These are phyloP conservation scores for Ogataea sp. DNA, from an alignment of 805 yeast species.

Conservation along the genomic window DNA sequence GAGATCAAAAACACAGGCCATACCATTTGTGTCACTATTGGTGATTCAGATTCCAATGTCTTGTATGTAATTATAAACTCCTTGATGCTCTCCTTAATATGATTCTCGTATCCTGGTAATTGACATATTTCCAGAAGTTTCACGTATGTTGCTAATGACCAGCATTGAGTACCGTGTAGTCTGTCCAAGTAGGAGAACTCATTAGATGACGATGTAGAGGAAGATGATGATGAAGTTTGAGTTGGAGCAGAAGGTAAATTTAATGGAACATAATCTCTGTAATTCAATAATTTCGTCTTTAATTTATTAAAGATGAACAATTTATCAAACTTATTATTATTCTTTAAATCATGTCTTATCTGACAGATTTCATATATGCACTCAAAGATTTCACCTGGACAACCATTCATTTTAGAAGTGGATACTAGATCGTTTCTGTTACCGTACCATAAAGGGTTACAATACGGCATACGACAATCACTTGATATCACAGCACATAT, in stretches of 20 bases:
- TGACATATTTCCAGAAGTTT: slow-evolving; percentile 19
- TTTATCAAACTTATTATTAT: slow-evolving; percentile 7
- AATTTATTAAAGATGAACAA: slow-evolving; percentile 22
- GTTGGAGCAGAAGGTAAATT: too few relatives aligned
- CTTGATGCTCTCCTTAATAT: slow-evolving; percentile 25
- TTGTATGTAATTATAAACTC: slow-evolving; percentile 43
- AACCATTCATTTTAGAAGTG: slow-evolving; percentile 48
- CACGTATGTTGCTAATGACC: slow-evolving; percentile 35
- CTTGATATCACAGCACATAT: slow-evolving; percentile 48
- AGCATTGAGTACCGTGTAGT: slow-evolving; percentile 47
- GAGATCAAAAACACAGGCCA: slow-evolving; percentile 52
- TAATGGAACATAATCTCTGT: slow-evolving; percentile 38
- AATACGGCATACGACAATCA: slow-evolving; percentile 47
- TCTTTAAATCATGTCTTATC: slow-evolving; percentile 22
- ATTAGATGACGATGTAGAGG: slow-evolving; percentile 6
- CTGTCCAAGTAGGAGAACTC: slow-evolving; percentile 28
- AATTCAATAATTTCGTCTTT: slow-evolving; percentile 29
- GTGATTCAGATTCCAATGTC: slow-evolving; percentile 36
- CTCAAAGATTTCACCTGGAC: slow-evolving; percentile 49
- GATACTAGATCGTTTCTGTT: slow-evolving; percentile 32
- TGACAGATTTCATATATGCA: slow-evolving; percentile 37
- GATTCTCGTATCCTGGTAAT: slow-evolving; percentile 1
- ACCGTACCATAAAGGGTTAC: slow-evolving; percentile 48
- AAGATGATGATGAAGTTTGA: not conserved
- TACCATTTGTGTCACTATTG: slow-evolving; percentile 52